A percentile compares a stretch with the other conserved stretches of the same genome.
These are phyloP conservation scores for Phytophthora lateralis DNA, from an alignment of 352 stramenopile species.

Conservation along the genomic window DNA sequence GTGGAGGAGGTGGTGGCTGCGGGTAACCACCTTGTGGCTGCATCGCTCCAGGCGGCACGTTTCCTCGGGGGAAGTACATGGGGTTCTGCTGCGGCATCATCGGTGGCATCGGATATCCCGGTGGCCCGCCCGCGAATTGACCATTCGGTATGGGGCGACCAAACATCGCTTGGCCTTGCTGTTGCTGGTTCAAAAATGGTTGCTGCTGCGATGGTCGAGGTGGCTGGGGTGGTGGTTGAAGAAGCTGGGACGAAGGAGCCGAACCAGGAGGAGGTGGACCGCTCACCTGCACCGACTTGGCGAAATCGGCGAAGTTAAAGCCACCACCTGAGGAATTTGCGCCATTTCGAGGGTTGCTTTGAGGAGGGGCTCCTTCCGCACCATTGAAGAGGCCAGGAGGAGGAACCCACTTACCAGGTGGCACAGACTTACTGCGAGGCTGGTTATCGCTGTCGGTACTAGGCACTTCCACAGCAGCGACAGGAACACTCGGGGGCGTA, in stretches of 20 bases:
- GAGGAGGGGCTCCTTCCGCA: constrained; percentile 4
- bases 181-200: constrained; percentile 33
- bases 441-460: constrained; percentile 4
- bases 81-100: constrained; percentile 37
- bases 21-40: constrained; percentile 29
- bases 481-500: constrained; percentile 8
- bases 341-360: constrained; percentile 14
- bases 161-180: constrained; percentile 32
- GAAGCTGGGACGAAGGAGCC: constrained; percentile 19
- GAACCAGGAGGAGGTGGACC: constrained; percentile 18
- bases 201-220: constrained; percentile 21
- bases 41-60: constrained; percentile 31
- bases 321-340: constrained; percentile 9
- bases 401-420: constrained; percentile 22
- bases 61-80: constrained; percentile 38
- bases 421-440: constrained; percentile 23
- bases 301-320: constrained; percentile 57
- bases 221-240: constrained; percentile 19
- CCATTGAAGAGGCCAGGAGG: constrained; percentile 35
- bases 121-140: constrained; percentile 24
- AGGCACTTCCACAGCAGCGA: constrained; percentile 1
- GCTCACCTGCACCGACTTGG: constrained; percentile 45
- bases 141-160: constrained; percentile 29
- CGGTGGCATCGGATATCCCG: constrained; percentile 30
- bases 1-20: constrained; percentile 38